Evolutionary conservation across 2,329 filamentous ascomycete species (phyloP).

Genomic region (Chaetomiaceae sp.): DNA sequence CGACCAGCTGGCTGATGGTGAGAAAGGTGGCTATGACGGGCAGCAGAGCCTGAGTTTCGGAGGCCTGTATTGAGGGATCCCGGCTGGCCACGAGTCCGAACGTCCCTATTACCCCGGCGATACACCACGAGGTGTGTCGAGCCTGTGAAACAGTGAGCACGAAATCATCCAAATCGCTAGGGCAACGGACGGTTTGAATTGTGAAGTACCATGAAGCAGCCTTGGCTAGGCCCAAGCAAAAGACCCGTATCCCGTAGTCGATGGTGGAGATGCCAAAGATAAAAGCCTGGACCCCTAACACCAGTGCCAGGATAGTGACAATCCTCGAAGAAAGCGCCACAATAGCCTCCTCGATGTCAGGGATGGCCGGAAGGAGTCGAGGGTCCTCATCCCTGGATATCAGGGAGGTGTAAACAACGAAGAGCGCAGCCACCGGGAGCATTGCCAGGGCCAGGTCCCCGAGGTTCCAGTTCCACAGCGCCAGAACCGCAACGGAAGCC

Average conservation of each 20-base stretch:
- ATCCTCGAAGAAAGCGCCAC: conserved; percentile 27
- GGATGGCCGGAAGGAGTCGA: conserved; percentile 17
- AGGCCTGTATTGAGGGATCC: conserved; percentile 29
- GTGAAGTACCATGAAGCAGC: conserved; percentile 35
- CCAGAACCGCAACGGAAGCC: conserved; percentile 25
- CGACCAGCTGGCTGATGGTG: conserved; percentile 31
- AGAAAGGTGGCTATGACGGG: conserved; percentile 30
- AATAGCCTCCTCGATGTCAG: conserved; percentile 32
- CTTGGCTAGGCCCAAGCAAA: conserved; percentile 23
- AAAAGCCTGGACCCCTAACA: conserved; percentile 21
- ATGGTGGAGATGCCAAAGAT: conserved; percentile 26
- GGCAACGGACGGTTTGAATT: conserved; percentile 29
- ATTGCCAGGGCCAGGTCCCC: conserved; percentile 25
- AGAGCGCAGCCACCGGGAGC: conserved; percentile 29
- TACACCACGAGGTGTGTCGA: conserved; percentile 32
- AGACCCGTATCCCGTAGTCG: neutral
- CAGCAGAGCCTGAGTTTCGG: conserved; percentile 27
- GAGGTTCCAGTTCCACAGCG: conserved; percentile 31
- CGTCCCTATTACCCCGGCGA: conserved; percentile 29
- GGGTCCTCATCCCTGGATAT: conserved; percentile 22
- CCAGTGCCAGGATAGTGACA: conserved; percentile 16
- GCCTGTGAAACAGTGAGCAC: conserved; percentile 24
- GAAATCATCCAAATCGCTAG: neutral
- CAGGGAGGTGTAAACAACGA: conserved; percentile 31
- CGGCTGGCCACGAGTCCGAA: conserved; percentile 32